Base-by-base conservation (phyloP, 257 asterid genomes). In the Solanum dulcamara region DNA sequence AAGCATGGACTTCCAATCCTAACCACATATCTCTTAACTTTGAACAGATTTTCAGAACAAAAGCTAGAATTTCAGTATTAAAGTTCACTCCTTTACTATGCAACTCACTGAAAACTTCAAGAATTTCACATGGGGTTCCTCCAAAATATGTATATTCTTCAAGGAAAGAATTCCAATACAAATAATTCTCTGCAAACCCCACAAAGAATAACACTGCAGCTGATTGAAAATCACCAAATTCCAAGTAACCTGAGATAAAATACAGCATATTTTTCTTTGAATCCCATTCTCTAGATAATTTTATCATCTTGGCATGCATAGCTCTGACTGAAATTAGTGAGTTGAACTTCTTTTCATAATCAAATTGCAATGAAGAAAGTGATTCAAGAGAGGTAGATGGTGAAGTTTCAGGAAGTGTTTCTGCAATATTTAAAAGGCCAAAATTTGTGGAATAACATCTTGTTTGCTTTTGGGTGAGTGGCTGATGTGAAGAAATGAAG, bases 241-340 rank as follows among this genome's bases (percentile, higher is more conserved):
- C 85, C 88, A 93, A 85, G 87, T 92, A 91, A 35, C 88, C 86
- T 72, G 85, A 46, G 86, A 91, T 87, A 84, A 93, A 88, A 88
- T 90, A 90, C 40, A 89, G 92, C 81, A 90, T 90, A 66, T 90
- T 90, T 82, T 66, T 75, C 62, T 55, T 88, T 32, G 91, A 15
- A 85, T 88, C 82, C 67, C 46, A 26, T 38, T 87, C 42, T 20
- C 32, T 83, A 84, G 92, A 84, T 84, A 40, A 4, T 88, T 93
- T 93, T 62, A 92, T 87, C 86, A 92, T 89, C 86, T 91, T 93
- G 91, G 95, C 92, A 90, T 93, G 97, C 66, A 87, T 90, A 85
- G 89, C 88, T 88, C 88, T 92, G 13, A 88, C 87, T 80, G 86
- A 90, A 30, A 10, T 84, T 62, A 83, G 87, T 3, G 92, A 88